Evolutionary conservation across 805 yeast species (phyloP).

Genomic region (Scheffersomyces stipitis): DNA sequence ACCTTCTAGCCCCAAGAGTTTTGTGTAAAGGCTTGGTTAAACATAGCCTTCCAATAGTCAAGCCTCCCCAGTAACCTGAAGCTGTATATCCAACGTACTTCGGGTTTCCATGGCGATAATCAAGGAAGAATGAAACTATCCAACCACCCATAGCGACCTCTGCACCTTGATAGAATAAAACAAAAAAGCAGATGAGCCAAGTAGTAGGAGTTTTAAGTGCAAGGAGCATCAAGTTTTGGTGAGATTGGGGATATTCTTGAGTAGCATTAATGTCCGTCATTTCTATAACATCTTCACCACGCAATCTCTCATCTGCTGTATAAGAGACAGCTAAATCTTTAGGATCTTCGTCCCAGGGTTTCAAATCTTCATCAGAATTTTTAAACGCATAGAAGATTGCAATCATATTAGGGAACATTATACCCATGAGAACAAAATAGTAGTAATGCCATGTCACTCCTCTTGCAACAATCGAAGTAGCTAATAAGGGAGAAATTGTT

Average conservation of each 20-base stretch:
- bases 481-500: slow-evolving; percentile 64
- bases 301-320: background rate
- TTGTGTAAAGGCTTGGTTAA: slow-evolving; percentile 43
- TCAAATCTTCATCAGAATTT: slow-evolving; percentile 47
- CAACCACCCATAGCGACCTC: slow-evolving; percentile 73
- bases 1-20: slow-evolving; percentile 45
- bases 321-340: slow-evolving; percentile 1
- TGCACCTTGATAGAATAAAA: slow-evolving; percentile 66
- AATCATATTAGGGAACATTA: slow-evolving; percentile 31
- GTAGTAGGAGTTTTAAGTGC: slow-evolving; percentile 43
- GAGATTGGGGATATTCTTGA: slow-evolving; percentile 8
- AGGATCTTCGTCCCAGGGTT: slow-evolving; percentile 28
- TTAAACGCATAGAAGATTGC: slow-evolving; percentile 45
- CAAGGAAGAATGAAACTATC: slow-evolving; percentile 62
- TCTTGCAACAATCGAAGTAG: slow-evolving; percentile 52
- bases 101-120: slow-evolving; percentile 49
- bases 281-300: slow-evolving; percentile 1
- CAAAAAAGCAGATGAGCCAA: slow-evolving; percentile 51
- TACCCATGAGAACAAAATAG: slow-evolving; percentile 47
- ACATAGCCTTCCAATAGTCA: slow-evolving; percentile 61
- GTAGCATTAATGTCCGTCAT: background rate
- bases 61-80: slow-evolving; percentile 71
- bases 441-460: slow-evolving; percentile 54
- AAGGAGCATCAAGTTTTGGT: slow-evolving; percentile 26
- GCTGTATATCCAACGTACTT: slow-evolving; percentile 59